phyloP scores from a whole-genome alignment of 2,329 filamentous ascomycete species.

The Tolypocladium cylindrosporum region DNA sequence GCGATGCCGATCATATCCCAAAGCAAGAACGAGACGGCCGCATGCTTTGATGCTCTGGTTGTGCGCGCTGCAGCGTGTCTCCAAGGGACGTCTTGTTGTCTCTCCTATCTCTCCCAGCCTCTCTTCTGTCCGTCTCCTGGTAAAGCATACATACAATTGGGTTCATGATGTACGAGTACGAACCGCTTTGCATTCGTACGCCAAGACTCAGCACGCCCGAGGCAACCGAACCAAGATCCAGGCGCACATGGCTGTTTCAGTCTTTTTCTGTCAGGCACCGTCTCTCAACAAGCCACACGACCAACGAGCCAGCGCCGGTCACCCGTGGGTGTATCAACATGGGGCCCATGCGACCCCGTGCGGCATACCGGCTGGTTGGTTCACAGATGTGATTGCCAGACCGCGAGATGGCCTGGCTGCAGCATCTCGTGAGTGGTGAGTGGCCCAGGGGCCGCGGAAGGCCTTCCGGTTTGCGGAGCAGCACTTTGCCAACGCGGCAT shows the following conservation, averaged over 20 bases:
- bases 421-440: not conserved
- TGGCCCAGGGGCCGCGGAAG: slow-evolving; percentile 4
- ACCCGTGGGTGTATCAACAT: not conserved
- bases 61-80: not conserved
- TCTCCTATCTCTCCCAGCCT: not conserved
- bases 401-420: slow-evolving; percentile 1
- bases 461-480: slow-evolving; percentile 4
- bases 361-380: slow-evolving; percentile 4
- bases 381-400: slow-evolving; percentile 1
- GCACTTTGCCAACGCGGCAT: not conserved
- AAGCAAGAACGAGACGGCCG: not conserved
- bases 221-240: not conserved
- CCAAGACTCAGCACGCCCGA: not conserved
- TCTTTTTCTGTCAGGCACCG: not conserved
- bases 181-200: not conserved
- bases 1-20: not conserved
- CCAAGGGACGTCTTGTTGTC: not conserved
- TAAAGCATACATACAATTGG: not conserved
- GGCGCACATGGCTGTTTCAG: slow-evolving; percentile 1
- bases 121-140: not conserved
- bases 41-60: not conserved
- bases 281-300: not conserved
- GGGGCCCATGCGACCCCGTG: not conserved
- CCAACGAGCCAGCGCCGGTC: not conserved
- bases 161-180: not conserved